Base-by-base conservation (phyloP, 139 green algal species). In the Coelastrella sp. region DNA sequence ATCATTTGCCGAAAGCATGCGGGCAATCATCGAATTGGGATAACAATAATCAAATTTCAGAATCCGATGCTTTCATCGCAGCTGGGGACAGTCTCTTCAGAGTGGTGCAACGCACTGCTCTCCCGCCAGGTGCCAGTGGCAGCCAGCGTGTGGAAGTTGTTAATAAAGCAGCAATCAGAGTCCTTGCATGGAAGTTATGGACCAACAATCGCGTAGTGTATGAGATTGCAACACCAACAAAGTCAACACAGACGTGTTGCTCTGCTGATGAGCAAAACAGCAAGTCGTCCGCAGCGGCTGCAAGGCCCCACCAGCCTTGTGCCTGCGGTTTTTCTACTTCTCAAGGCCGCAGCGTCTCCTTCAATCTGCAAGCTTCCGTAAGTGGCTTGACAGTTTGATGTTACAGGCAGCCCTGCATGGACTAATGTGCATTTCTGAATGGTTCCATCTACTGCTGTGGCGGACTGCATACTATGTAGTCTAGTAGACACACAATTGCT, bases 111-210 rank as follows among this genome's bases (percentile, higher is more conserved):
- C 84, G 84, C 49, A 25, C 20, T n/a, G n/a, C 25, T 6, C 68
- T 88, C 65, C 84, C 68, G 15, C n/a, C 68, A 14, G 14, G 35
- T 12, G 15, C 20, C 12, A 22, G n/a, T 80, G 84, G 84, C 68
- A n/a, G 49, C 10, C 20, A 81, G 22, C 68, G 68, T 4, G 84
- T 88, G 6, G 84, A 88, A 14, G 84, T 88, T 22, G 49, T 88
- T 6, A 88, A 88, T 66, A 88, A 88, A 57, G 84, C 84, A 57
- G 68, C 84, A 22, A 81, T 88, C 49, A 22, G 84, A 22, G 68
- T 88, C 35, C 68, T 88, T 7, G 84, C 84, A 57, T 88, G 84
- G 84, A 88, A 88, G 84, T 10, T 88, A 4, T 88, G 84, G 84
- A 88, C 68, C 20, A 27, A 6, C 0, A 88, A 81, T 49, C 35